Percentiles rank a stretch among this genome's conserved stretches.
Evolutionary conservation across 2,329 filamentous ascomycete genomes (phyloP).

Genomic region (Fusarium albosuccineum): DNA sequence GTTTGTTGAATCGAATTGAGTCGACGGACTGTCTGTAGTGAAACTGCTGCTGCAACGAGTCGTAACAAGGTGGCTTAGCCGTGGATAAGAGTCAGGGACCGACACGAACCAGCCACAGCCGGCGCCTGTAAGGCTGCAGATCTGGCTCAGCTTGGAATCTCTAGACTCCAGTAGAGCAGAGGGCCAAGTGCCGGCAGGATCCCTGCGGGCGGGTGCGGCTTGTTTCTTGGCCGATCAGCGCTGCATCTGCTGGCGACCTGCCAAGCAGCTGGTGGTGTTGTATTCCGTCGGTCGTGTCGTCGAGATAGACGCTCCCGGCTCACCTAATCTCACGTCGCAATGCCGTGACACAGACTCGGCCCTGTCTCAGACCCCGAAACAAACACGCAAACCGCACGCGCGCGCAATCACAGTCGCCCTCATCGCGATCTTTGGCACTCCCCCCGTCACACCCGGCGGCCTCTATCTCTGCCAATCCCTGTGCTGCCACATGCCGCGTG

Average conservation of each 20-base stretch:
- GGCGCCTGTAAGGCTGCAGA: slow-evolving; percentile 40
- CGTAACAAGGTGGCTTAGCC: slow-evolving; percentile 22
- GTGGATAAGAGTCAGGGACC: slow-evolving; percentile 1
- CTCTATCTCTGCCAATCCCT: slow-evolving; percentile 16
- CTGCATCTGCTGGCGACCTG: not conserved
- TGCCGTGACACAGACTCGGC: not conserved
- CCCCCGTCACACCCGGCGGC: slow-evolving; percentile 9
- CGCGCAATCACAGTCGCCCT: slow-evolving; percentile 1
- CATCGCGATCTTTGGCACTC: not conserved
- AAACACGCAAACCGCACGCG: not conserved
- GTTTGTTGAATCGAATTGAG: not conserved
- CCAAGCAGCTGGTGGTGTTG: too few species aligned
- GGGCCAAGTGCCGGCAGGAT: slow-evolving; percentile 31
- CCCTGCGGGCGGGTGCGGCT: slow-evolving; percentile 39
- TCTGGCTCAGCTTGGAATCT: slow-evolving; percentile 22
- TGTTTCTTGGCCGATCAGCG: slow-evolving; percentile 33
- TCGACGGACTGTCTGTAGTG: not conserved
- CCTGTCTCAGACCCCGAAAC: not conserved
- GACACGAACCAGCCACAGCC: slow-evolving; percentile 17
- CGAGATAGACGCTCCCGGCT: too few species aligned
- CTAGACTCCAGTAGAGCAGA: slow-evolving; percentile 17
- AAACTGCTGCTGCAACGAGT: slow-evolving; percentile 9
- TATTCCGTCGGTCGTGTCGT: too few species aligned
- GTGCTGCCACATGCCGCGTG: slow-evolving; percentile 21
- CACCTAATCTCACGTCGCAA: not conserved